phyloP scores from a whole-genome alignment of 2,329 filamentous ascomycete genomes.

The Tolypocladium ophioglossoides region DNA sequence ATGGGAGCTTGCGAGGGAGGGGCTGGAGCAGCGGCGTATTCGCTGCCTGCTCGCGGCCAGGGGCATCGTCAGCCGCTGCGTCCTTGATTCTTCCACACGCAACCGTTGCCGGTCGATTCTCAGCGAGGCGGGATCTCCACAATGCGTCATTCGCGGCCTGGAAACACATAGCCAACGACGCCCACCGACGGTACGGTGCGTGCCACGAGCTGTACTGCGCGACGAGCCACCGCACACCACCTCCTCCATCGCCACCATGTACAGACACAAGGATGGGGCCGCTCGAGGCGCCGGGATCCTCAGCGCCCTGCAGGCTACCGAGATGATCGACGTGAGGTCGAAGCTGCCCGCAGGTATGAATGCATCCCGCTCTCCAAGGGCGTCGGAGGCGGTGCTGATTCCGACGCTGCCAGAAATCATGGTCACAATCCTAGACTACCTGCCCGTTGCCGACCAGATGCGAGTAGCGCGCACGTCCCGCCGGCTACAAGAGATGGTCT shows the following conservation, averaged over 20 bases:
- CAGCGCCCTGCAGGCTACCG: constrained; percentile 66
- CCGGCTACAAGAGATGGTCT: constrained; percentile 94
- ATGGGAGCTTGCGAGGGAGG: no score
- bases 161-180: not conserved
- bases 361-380: not conserved
- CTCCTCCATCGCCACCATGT: constrained; percentile 20
- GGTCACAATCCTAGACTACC: constrained; percentile 77
- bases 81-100: not conserved
- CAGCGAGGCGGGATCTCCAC: not conserved
- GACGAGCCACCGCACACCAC: not conserved
- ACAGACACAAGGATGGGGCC: constrained; percentile 29
- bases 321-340: constrained; percentile 70
- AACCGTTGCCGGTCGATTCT: not conserved
- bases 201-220: not conserved
- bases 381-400: not conserved
- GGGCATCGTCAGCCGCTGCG: not conserved
- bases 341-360: constrained; percentile 67
- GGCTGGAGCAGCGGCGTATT: not conserved
- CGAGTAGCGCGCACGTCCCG: constrained; percentile 75
- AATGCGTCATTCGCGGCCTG: not conserved
- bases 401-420: constrained; percentile 59
- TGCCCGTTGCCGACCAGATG: constrained; percentile 76
- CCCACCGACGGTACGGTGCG: not conserved
- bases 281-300: constrained; percentile 48
- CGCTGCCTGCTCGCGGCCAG: not conserved